Evolutionary conservation across 805 yeast species (phyloP).

Genomic region (Ogataea ramenticola): DNA sequence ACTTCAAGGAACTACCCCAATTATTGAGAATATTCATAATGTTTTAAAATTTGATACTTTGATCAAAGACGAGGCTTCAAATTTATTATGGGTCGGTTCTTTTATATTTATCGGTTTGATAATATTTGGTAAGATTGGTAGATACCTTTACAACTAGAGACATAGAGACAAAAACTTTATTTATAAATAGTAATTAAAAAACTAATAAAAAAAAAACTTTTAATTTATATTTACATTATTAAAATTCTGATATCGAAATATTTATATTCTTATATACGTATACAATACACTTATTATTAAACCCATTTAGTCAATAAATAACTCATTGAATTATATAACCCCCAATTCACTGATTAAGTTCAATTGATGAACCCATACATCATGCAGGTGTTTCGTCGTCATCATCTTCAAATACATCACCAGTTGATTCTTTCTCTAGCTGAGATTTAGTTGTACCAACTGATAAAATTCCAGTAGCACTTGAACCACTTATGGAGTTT

Average conservation of each 20-base stretch:
- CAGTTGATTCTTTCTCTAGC: slow-evolving; percentile 46
- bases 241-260: too few species aligned
- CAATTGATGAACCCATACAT: too few species aligned
- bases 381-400: too few species aligned
- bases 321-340: neutral
- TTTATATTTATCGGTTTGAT: slow-evolving; percentile 60
- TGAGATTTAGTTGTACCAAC: slow-evolving; percentile 48
- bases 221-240: too few species aligned
- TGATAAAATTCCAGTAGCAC: slow-evolving; percentile 25
- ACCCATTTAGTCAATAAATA: neutral
- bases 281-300: neutral
- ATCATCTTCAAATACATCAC: slow-evolving; percentile 18
- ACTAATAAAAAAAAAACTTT: neutral
- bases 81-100: slow-evolving; percentile 50
- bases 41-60: neutral
- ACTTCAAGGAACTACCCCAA: neutral
- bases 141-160: neutral
- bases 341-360: too few species aligned
- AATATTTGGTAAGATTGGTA: slow-evolving; percentile 52
- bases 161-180: too few species aligned
- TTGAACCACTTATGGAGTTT: slow-evolving; percentile 47
- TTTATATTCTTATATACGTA: neutral
- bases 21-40: neutral
- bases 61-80: slow-evolving; percentile 21
- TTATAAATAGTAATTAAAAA: too few species aligned